Conservation (phyloP, 257 asterid genomes). For the Capsicum pubescens region DNA sequence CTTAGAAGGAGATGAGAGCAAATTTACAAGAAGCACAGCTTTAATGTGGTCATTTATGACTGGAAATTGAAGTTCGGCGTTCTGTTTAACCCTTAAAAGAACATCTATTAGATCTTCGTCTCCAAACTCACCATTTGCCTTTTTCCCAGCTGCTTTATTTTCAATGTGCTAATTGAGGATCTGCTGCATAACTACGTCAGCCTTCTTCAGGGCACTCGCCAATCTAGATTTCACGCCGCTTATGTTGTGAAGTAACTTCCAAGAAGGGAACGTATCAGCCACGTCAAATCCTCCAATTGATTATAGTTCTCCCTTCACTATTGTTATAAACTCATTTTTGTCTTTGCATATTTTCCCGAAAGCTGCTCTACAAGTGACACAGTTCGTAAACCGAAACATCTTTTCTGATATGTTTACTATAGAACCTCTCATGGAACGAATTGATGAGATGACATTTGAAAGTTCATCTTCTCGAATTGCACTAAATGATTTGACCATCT, state of each 20-base stretch:
- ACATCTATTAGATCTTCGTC: neutral
- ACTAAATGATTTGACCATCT: slow-evolving; percentile 30
- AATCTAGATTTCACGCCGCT: neutral
- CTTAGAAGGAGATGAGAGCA: no score
- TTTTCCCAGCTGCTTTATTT: neutral
- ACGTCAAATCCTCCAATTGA: neutral
- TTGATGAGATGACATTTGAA: neutral
- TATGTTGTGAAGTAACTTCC: neutral
- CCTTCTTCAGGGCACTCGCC: neutral
- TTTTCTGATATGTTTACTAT: neutral
- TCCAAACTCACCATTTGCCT: neutral
- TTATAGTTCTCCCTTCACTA: neutral
- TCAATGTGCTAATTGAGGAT: neutral
- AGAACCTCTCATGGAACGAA: neutral
- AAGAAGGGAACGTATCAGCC: neutral
- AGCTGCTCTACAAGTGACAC: neutral
- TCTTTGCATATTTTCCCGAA: neutral
- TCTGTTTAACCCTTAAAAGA: neutral
- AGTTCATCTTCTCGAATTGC: neutral
- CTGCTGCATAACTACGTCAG: neutral
- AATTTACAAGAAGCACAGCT: neutral
- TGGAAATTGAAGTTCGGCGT: neutral
- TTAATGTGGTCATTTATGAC: neutral
- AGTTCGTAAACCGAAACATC: neutral
- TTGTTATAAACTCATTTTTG: neutral